Percentiles rank a stretch among this genome's conserved stretches.
phyloP scores from a whole-genome alignment of 202 grass and related monocot genomes.

The Carex arenaria region DNA sequence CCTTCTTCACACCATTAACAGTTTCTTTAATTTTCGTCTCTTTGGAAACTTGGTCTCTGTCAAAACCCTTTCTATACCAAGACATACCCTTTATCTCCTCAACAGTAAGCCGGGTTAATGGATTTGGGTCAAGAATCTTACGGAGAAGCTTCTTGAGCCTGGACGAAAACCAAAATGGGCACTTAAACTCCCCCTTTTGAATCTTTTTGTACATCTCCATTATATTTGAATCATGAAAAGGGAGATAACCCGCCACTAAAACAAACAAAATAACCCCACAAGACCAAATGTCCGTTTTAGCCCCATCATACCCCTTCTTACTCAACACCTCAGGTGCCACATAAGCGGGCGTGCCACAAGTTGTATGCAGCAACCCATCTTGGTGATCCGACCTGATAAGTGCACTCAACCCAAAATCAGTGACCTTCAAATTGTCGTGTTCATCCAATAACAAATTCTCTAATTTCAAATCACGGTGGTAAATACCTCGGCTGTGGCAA shows the following conservation, averaged over 20 bases:
- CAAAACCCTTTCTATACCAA: conserved; percentile 72
- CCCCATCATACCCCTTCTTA: conserved; percentile 75
- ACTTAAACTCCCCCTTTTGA: conserved; percentile 57
- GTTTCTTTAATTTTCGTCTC: conserved; percentile 3
- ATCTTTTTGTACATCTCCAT: conserved; percentile 91
- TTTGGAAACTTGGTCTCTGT: conserved; percentile 22
- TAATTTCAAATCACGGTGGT: conserved; percentile 84
- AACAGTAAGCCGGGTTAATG: conserved; percentile 59
- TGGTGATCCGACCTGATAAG: conserved; percentile 49
- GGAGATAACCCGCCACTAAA: conserved; percentile 63
- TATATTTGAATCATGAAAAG: conserved; percentile 78
- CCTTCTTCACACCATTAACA: conserved; percentile 25
- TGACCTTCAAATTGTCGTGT: conserved; percentile 72
- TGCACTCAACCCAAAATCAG: conserved; percentile 80
- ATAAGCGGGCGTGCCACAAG: conserved; percentile 85
- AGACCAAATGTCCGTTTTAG: conserved; percentile 88
- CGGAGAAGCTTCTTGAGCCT: conserved; percentile 54
- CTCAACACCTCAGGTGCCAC: conserved; percentile 78
- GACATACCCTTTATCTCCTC: conserved; percentile 63
- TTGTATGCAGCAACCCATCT: conserved; percentile 64
- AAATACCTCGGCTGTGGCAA: conserved; percentile 86
- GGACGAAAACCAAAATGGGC: conserved; percentile 57
- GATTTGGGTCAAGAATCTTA: conserved; percentile 79
- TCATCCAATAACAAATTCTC: conserved; percentile 87
- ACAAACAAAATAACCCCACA: conserved; percentile 85